phyloP scores from a whole-genome alignment of 306 rosid species.

The Rosa lucieae region DNA sequence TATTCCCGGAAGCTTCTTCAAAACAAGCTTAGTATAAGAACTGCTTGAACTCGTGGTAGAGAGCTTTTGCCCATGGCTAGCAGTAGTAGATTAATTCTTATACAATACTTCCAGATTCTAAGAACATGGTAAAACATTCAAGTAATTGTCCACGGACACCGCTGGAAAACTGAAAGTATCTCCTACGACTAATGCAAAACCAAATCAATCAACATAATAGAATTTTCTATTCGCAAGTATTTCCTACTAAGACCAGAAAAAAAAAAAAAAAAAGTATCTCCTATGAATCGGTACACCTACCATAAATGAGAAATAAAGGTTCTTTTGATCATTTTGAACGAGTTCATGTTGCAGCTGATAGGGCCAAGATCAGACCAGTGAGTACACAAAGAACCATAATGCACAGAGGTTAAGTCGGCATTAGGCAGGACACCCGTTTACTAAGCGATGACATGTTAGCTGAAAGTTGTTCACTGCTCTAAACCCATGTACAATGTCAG shows the following conservation, averaged over 20 bases:
- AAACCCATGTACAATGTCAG: constrained; percentile 28
- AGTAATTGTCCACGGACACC: neutral
- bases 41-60: neutral
- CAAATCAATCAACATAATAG: neutral
- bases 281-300: neutral
- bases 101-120: neutral
- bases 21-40: no score
- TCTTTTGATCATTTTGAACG: constrained; percentile 5
- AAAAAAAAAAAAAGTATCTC: neutral
- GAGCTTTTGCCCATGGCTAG: no score
- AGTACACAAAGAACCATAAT: constrained; percentile 23
- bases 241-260: neutral
- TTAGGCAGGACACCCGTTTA: constrained; percentile 24
- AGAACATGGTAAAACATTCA: neutral
- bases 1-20: no score
- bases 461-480: constrained; percentile 20
- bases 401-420: constrained; percentile 24
- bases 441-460: constrained; percentile 16
- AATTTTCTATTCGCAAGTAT: neutral
- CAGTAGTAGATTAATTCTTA: no score
- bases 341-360: constrained; percentile 28
- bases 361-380: constrained; percentile 2
- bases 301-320: constrained; percentile 5
- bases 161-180: neutral
- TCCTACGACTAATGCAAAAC: neutral